Evolutionary conservation across 2,329 filamentous ascomycete genomes (phyloP), one percentile per base, ranked within the genome.

Genomic region (Celoporthe dispersa): DNA sequence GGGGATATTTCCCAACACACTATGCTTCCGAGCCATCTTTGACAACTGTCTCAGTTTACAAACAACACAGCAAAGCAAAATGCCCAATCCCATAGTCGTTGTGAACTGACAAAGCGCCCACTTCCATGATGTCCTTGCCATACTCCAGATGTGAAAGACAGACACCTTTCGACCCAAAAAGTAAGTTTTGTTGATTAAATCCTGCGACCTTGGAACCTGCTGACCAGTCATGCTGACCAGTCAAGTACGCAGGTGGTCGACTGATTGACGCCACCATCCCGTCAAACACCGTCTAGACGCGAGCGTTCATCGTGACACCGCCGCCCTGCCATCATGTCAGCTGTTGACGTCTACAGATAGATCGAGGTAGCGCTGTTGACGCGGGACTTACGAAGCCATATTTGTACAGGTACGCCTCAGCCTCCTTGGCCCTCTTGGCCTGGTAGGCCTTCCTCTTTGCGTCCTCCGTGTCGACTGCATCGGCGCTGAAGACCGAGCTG

Each of bases 331-430:
- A 63, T 14, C 4, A 31, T 7, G n/a, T 63, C n/a, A 44, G 37
- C 35, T 63, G 9, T 44, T 7, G 16, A 5, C 16, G 7, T 37
- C 57, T 31, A 12, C 22, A 12, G 55, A 9, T 33, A 1, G 28
- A 16, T 35, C 11, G 31, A 37, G 16, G 16, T 2, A 59, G 28
- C 5, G 14, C 8, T 37, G 16, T 60, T 22, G 28, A 69, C 0
- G 41, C n/a, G 4, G 37, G 16, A 67, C 70, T 68, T 37, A 68
- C 70, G 33, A 66, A 66, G 44, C 70, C 70, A 14, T 71, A 60
- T 31, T 70, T 70, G 48, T 37, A 55, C 3, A 71, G 44, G 22
- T 62, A 70, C 6, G 65, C 70, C 6, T 71, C 68, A 8, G 70
- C 70, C 14, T 70, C 60, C 41, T 25, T 64, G 57, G 57, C 61